phyloP scores from a whole-genome alignment of 768 basidiomycete genomes.

The Boletus rubroflammeus region DNA sequence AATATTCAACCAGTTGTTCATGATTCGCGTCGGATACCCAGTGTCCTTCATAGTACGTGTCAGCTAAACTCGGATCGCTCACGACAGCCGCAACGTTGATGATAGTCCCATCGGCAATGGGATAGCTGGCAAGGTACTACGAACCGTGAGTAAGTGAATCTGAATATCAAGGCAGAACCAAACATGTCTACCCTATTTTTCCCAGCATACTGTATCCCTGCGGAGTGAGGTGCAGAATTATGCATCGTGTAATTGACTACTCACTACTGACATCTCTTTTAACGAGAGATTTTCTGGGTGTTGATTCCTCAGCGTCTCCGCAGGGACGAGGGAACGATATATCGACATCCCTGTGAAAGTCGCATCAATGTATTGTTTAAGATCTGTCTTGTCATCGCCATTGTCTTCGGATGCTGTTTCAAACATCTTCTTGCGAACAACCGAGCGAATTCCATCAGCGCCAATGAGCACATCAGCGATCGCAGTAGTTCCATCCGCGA shows the following conservation, averaged over 20 bases:
- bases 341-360: constrained; percentile 40
- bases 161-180: not conserved
- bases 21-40: constrained; percentile 28
- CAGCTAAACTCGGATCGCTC: constrained; percentile 28
- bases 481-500: constrained; percentile 16
- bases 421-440: constrained; percentile 25
- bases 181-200: constrained; percentile 4
- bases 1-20: constrained; percentile 34
- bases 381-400: not conserved
- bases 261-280: constrained; percentile 17
- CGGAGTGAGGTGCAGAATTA: constrained; percentile 6
- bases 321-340: constrained; percentile 38
- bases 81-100: constrained; percentile 36
- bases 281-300: constrained; percentile 25
- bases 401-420: constrained; percentile 10
- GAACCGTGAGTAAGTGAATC: not conserved
- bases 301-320: constrained; percentile 26
- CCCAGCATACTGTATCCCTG: constrained; percentile 9
- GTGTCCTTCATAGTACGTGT: constrained; percentile 30
- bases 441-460: constrained; percentile 41
- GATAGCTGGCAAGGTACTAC: constrained; percentile 41
- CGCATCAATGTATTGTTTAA: constrained; percentile 23
- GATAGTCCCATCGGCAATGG: constrained; percentile 34
- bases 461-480: constrained; percentile 43
- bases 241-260: not conserved